Conservation (phyloP, 1,139 yeast species). For the Saccharomycopsis crataegensis region DNA sequence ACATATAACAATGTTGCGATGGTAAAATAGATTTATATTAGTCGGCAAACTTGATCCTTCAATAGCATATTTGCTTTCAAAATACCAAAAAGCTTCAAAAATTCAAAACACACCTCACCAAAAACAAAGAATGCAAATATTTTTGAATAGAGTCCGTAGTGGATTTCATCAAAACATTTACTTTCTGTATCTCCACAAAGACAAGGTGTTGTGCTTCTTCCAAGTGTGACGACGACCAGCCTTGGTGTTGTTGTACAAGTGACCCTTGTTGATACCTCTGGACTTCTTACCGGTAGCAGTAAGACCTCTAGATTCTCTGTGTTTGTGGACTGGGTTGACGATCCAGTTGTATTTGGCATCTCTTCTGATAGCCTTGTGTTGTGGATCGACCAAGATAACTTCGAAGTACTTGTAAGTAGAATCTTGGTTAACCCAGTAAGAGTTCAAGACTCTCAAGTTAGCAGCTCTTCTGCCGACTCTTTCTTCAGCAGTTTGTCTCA, state of each 20-base stretch:
- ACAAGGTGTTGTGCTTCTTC: conserved; percentile 99
- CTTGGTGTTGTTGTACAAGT: conserved; percentile 95
- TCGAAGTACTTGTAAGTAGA: conserved; percentile 99
- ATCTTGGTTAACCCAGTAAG: conserved; percentile 99
- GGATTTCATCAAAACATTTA: conserved; percentile 30
- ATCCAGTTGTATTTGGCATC: conserved; percentile 99
- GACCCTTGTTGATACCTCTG: conserved; percentile 99
- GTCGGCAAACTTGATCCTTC: too few species aligned
- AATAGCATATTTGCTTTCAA: too few species aligned
- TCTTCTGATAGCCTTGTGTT: conserved; percentile 98
- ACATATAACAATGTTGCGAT: too few species aligned
- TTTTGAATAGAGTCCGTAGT: not conserved
- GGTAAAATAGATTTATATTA: too few species aligned
- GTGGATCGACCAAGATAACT: conserved; percentile 95
- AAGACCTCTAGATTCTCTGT: conserved; percentile 99
- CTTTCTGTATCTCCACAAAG: conserved; percentile 99
- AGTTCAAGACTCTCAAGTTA: conserved; percentile 98
- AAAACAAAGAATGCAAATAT: not conserved
- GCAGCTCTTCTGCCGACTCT: conserved; percentile 99
- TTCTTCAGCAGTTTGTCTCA: conserved; percentile 98
- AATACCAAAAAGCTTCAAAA: not conserved
- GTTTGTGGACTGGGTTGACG: conserved; percentile 99
- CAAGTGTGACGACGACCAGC: conserved; percentile 99
- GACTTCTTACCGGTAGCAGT: conserved; percentile 98
- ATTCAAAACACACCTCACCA: not conserved